Percentiles rank a stretch among this genome's conserved stretches.
These are phyloP conservation scores for Solanum hybrid DNA, from an alignment of 305 asterid species.

Conservation along the genomic window DNA sequence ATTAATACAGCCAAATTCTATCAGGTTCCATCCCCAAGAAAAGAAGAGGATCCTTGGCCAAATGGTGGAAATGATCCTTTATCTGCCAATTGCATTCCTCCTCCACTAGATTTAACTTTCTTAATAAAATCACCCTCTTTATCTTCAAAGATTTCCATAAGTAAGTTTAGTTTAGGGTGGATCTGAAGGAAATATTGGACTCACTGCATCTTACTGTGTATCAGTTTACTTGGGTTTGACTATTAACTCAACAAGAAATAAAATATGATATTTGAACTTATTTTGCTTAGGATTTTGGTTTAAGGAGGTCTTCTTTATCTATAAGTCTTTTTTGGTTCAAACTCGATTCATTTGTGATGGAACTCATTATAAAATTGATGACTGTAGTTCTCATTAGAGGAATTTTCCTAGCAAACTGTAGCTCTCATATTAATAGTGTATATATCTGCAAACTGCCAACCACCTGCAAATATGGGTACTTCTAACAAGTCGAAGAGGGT, in stretches of 20 bases:
- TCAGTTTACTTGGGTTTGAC: not conserved
- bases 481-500: not conserved
- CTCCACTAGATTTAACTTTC: not conserved
- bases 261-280: not conserved
- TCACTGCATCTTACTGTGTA: not conserved
- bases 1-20: not conserved
- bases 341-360: not conserved
- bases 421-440: not conserved
- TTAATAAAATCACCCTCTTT: not conserved
- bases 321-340: not conserved
- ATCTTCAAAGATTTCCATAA: not conserved
- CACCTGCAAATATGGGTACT: not conserved
- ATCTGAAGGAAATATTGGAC: not conserved
- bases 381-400: not conserved
- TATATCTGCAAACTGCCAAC: not conserved
- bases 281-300: not conserved
- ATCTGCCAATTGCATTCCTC: not conserved
- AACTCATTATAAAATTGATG: not conserved
- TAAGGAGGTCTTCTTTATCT: not conserved
- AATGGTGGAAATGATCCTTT: not conserved
- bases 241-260: not conserved
- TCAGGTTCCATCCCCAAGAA: not conserved
- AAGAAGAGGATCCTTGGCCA: not conserved
- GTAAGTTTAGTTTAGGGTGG: not conserved
- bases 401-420: not conserved